Base-by-base conservation (phyloP, 2,329 filamentous ascomycete species). In the Ceratocystis smalleyi region DNA sequence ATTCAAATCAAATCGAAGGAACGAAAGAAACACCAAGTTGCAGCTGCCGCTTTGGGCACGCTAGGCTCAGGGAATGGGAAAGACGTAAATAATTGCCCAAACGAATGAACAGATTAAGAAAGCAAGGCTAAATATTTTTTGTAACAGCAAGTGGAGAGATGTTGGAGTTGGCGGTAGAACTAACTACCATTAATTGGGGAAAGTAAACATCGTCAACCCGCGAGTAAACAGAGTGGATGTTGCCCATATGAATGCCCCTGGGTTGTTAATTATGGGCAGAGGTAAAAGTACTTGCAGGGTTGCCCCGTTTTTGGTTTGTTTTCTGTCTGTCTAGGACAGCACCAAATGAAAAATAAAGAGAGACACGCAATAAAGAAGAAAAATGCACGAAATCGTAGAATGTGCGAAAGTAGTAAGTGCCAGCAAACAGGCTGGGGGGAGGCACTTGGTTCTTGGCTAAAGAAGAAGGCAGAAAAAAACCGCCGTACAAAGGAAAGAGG, bases 221-320 rank as follows among this genome's bases (percentile, higher is more conserved):
- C 24, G 24, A 51, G 47, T 27, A 24, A 51, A 22, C 8, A 22
- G 45, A 47, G 45, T 19, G 22, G 47, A 19, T 43, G 59, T 24
- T 7, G 60, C n/a, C n/a, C 19, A 32, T 40, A 10, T 27, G 32
- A n/a, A 62, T 15, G n/a, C 3, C 7, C 24, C 47, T 24, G 35
- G 27, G 19, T 12, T 15, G 22, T 43, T 63, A 8, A 22, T 35
- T 19, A 57, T 27, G 17, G 27, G 47, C 47, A n/a, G 45, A n/a
- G 27, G 27, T 35, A 22, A 43, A 54, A 55, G 43, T 17, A 55
- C 51, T 22, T 43, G 51, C 32, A 30, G 12, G 35, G 2, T 10
- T 47, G 64, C 43, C 64, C 60, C 60, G n/a, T 3, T 62, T 63
- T 65, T 62, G n/a, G n/a, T n/a, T 24, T 40, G 57, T 65, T 63